Base-by-base conservation (phyloP, 2,329 filamentous ascomycete genomes). In the Colletotrichum acutatum region DNA sequence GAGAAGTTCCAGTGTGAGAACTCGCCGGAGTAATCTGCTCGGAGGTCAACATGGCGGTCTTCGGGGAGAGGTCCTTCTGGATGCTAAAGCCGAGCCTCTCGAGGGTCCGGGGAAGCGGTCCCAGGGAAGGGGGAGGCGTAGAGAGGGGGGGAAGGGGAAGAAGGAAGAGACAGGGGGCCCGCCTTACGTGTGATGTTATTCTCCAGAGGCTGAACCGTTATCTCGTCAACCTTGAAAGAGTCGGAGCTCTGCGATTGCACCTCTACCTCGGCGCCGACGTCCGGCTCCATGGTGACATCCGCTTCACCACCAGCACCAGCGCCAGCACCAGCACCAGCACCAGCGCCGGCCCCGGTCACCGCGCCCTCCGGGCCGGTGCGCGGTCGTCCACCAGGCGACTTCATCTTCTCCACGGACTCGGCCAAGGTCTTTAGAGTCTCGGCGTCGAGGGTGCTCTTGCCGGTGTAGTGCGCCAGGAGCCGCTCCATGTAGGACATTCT, bases 1-100 rank as follows among this genome's bases (percentile, higher is more conserved):
- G 86, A 87, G 75, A 88, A 88, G 74, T 87, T 87, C 84, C 86
- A 87, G 68, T 88, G 86, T 1, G 86, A 88, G 75, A 88, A 87
- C 74, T 88, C 86, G 9, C 86, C 86, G 0, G 86, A 88, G 71
- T 86, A 88, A 66, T 88, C 85, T 87, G 54, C 19, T 26, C 46
- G 5, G 5, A 52, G 7, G 69, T 67, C 28, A 75, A 60, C 11
- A 66, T 57, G 32, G 60, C 3, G 53, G 59, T 56, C 57, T 57
- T 30, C 19, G 66, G 37, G 12, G 37, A 42, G 68, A n/a, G 52
- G 62, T 42, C 22, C 12, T 52, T 53, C 53, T 19, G 42, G 53
- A 3, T 34, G 30, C 57, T 22, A 11, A 24, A 2, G 53, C 22
- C 53, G 14, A 11, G 49, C 34, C 16, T n/a, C 2, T 30, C 1